Conservation (phyloP, 2,329 filamentous ascomycete genomes). For the Beauveria sp. region DNA sequence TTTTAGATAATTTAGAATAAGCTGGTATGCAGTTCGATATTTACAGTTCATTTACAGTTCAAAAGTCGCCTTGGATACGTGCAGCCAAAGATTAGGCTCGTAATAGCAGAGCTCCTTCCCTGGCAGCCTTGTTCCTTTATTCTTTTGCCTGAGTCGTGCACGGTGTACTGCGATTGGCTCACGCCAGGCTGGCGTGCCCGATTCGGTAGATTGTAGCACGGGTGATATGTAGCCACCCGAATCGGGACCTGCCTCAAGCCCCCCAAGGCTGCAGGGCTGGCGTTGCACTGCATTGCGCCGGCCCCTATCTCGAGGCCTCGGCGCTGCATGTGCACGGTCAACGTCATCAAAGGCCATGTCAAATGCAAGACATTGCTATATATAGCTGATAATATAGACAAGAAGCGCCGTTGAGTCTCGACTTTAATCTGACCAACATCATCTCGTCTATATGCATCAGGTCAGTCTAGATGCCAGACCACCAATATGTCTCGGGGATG, state of each 20-base stretch:
- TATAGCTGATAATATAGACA: neutral
- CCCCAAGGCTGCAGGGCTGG: neutral
- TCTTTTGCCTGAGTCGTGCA: neutral
- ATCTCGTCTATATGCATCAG: neutral
- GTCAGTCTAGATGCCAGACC: conserved; percentile 49
- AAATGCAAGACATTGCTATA: neutral
- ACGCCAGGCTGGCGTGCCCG: too few species aligned
- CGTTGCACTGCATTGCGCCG: neutral
- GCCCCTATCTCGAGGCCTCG: neutral
- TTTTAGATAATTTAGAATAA: too few species aligned
- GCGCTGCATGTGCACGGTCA: neutral
- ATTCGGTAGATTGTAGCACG: neutral
- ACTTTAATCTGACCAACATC: neutral
- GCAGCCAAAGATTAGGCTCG: too few species aligned
- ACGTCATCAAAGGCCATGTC: neutral
- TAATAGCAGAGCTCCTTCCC: too few species aligned
- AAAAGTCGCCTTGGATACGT: too few species aligned
- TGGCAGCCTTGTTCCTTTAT: neutral
- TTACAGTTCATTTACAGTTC: too few species aligned
- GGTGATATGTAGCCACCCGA: too few species aligned
- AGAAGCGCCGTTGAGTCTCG: neutral
- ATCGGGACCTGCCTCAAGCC: neutral
- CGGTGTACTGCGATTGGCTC: neutral
- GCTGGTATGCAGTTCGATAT: too few species aligned
- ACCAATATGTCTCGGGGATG: conserved; percentile 57